Conservation (phyloP, 257 asterid genomes). For the Przewalskia tangutica region DNA sequence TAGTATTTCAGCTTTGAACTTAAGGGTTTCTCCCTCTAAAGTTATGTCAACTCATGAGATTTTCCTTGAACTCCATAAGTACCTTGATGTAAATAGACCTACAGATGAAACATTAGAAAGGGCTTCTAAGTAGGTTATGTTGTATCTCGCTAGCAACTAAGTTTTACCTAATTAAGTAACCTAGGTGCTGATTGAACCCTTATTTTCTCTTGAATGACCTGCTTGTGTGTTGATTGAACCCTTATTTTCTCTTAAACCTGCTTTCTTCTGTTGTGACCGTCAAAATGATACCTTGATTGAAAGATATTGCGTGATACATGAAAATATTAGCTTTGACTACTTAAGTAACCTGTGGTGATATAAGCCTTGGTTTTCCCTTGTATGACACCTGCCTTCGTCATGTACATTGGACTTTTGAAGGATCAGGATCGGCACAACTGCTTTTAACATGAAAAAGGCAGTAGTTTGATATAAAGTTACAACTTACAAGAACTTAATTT, state of each 20-base stretch:
- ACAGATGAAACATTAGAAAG: background rate
- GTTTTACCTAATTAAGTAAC: background rate
- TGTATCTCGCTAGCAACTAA: background rate
- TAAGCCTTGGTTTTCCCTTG: background rate
- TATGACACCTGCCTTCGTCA: background rate
- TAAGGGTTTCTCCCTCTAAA: background rate
- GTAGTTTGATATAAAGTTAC: background rate
- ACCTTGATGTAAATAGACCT: background rate
- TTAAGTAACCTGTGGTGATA: background rate
- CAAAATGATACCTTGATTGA: background rate
- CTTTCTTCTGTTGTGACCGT: background rate
- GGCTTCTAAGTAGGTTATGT: background rate
- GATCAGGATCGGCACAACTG: background rate
- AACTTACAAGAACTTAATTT: background rate
- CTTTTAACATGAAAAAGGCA: background rate
- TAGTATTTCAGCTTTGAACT: background rate
- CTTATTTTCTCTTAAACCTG: background rate
- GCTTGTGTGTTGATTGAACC: background rate
- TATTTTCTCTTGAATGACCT: too few species aligned
- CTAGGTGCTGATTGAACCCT: background rate
- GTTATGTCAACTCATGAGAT: background rate
- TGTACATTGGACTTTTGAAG: background rate
- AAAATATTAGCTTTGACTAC: background rate
- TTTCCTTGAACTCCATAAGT: background rate
- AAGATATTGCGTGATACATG: background rate